Percentiles rank a stretch among this genome's conserved stretches.
phyloP scores from a whole-genome alignment of 2,329 filamentous ascomycete genomes.

The Chaetomium globosum region DNA sequence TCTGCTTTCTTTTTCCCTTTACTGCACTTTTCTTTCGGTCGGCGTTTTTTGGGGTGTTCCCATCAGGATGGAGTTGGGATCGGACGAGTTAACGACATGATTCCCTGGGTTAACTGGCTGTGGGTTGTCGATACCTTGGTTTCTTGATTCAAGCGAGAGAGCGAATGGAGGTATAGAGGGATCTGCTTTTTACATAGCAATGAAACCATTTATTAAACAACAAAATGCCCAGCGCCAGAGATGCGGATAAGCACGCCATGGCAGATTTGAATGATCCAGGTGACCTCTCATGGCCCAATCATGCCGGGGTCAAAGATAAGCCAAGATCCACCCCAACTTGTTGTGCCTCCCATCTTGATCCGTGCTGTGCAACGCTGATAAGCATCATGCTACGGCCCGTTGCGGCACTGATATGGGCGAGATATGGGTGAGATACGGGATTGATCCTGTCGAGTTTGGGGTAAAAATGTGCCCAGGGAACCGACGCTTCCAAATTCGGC shows the following conservation, averaged over 20 bases:
- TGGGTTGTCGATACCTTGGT: slow-evolving; percentile 15
- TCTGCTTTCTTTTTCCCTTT: neutral
- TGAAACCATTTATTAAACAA: slow-evolving; percentile 5
- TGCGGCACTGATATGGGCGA: neutral
- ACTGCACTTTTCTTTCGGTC: slow-evolving; percentile 1
- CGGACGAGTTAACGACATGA: slow-evolving; percentile 27
- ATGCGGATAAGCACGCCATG: slow-evolving; percentile 12
- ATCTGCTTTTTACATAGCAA: slow-evolving; percentile 15
- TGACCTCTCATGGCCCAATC: slow-evolving; percentile 17
- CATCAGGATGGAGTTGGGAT: slow-evolving; percentile 26
- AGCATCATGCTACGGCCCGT: neutral
- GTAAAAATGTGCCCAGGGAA: neutral
- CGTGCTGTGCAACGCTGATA: slow-evolving; percentile 14
- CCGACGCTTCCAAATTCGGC: neutral
- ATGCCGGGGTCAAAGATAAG: slow-evolving; percentile 13
- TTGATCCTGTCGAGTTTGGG: neutral
- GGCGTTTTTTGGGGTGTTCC: slow-evolving; percentile 25
- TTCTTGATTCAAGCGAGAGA: slow-evolving; percentile 17
- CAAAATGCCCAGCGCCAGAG: neutral
- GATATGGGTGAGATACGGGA: neutral
- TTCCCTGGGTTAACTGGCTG: slow-evolving; percentile 25
- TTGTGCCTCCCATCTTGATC: neutral
- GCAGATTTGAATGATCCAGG: slow-evolving; percentile 14
- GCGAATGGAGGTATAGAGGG: slow-evolving; percentile 10
- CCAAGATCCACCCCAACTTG: neutral